phyloP scores from a whole-genome alignment of 345 rosid species.

The Garcia nutans region DNA sequence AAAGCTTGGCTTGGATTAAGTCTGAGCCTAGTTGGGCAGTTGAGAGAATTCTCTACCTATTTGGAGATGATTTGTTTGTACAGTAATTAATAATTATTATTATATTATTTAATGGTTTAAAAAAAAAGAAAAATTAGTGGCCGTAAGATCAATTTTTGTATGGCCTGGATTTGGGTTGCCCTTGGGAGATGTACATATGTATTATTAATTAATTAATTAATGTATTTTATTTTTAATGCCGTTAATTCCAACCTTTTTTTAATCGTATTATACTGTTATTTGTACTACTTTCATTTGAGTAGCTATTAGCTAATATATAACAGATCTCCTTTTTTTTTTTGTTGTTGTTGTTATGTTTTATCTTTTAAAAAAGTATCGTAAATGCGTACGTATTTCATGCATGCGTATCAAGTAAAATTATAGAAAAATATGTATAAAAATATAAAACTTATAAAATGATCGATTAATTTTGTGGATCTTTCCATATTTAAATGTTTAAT shows the following conservation, averaged over 20 bases:
- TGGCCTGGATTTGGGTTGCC: neutral
- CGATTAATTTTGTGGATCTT: no score
- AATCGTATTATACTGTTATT: no score
- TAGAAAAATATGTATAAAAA: no score
- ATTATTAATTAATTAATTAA: no score
- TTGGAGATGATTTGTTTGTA: constrained; percentile 73
- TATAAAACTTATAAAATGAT: no score
- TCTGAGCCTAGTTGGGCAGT: constrained; percentile 94
- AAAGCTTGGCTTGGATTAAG: constrained; percentile 38
- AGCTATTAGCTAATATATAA: neutral
- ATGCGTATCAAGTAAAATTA: no score
- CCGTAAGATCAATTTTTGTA: constrained; percentile 4
- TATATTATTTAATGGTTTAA: neutral
- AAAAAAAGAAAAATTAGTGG: neutral
- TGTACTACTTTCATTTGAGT: neutral
- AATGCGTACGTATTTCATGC: no score
- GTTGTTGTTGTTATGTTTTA: no score
- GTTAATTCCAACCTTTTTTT: neutral
- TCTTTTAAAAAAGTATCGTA: no score
- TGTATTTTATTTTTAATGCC: neutral
- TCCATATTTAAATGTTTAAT: no score
- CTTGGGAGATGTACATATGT: neutral
- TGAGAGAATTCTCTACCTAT: constrained; percentile 77
- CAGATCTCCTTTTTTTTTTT: no score
- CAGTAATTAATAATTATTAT: neutral